A percentile compares a stretch with the other conserved stretches of the same genome.
phyloP scores from a whole-genome alignment of 331 rosid genomes.

The Spiraea crenata region DNA sequence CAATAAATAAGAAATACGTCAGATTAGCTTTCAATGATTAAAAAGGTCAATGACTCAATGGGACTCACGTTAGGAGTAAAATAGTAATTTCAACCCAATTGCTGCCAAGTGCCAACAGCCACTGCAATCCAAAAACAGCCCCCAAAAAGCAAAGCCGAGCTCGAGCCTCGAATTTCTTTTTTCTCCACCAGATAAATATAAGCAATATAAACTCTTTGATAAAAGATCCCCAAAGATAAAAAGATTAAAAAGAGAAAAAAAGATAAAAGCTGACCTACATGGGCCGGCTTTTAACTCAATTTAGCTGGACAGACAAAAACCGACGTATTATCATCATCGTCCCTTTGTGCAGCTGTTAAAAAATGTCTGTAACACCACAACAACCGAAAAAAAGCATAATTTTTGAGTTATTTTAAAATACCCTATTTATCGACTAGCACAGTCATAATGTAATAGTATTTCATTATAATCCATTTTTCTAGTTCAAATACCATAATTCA shows the following conservation, averaged over 20 bases:
- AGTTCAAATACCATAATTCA: background rate
- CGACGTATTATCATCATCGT: slow-evolving; percentile 62
- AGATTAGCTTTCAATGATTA: slow-evolving; percentile 75
- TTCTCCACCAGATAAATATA: background rate
- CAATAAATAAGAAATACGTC: slow-evolving; percentile 48
- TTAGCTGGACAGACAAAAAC: slow-evolving; percentile 82
- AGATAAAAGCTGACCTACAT: slow-evolving; percentile 50
- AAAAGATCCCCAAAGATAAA: background rate
- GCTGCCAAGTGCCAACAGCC: slow-evolving; percentile 40
- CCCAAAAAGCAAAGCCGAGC: slow-evolving; percentile 28
- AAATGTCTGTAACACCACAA: slow-evolving; percentile 38
- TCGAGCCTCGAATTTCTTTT: slow-evolving; percentile 9
- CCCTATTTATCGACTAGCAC: too few species aligned
- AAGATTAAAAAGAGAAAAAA: background rate
- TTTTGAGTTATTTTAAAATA: slow-evolving; percentile 30
- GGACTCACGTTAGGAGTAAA: slow-evolving; percentile 61
- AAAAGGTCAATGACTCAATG: slow-evolving; percentile 55
- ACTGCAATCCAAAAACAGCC: slow-evolving; percentile 42
- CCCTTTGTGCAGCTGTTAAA: slow-evolving; percentile 64
- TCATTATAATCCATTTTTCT: background rate
- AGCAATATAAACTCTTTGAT: background rate
- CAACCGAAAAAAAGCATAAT: slow-evolving; percentile 10
- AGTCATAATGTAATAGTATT: background rate
- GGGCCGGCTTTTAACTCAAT: slow-evolving; percentile 64
- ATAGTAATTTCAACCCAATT: slow-evolving; percentile 28